A percentile compares a stretch with the other conserved stretches of the same genome.
These are phyloP conservation scores for Citrus sinensis DNA, from an alignment of 345 rosid genomes.

Conservation along the genomic window DVS_A1.0 CM039164.1:18483001-18483500, in stretches of 20 bases:
- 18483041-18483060: slow-evolving; percentile 23
- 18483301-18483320: background rate
- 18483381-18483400: too few species aligned
- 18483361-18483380: too few species aligned
- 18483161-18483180: slow-evolving; percentile 1
- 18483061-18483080: slow-evolving; percentile 12
- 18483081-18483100: slow-evolving; percentile 21
- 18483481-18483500: too few species aligned
- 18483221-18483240: background rate
- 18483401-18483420: too few species aligned
- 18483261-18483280: background rate
- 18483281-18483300: background rate
- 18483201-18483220: background rate
- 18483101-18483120: slow-evolving; percentile 40
- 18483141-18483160: background rate
- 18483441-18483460: too few species aligned
- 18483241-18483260: background rate
- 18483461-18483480: too few species aligned
- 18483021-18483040: slow-evolving; percentile 7
- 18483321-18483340: too few species aligned
- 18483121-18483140: slow-evolving; percentile 4
- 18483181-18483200: background rate
- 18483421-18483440: too few species aligned
- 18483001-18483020: background rate
- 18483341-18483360: too few species aligned